Conservation (phyloP, 805 yeast genomes). For the Wickerhamiella alocasiicola region DNA sequence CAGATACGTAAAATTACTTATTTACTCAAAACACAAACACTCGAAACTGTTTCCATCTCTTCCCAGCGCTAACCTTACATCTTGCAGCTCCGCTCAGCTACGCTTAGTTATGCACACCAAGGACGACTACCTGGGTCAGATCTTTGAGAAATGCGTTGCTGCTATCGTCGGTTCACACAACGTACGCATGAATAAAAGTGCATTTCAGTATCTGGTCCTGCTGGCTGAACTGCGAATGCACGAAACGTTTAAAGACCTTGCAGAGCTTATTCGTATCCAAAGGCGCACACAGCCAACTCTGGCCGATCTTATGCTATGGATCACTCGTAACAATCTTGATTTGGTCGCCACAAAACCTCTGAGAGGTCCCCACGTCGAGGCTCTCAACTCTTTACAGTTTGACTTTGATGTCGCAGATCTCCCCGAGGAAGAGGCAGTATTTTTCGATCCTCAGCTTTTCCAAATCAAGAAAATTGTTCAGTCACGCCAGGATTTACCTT, state of each 20-base stretch:
- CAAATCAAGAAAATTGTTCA: slow-evolving; percentile 9
- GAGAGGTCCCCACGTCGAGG: slow-evolving; percentile 19
- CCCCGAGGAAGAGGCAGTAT: slow-evolving; percentile 36
- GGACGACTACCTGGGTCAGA: slow-evolving; percentile 19
- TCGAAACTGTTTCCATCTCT: no score
- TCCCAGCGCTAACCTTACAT: no score
- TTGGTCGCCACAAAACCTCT: slow-evolving; percentile 22
- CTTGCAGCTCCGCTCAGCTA: no score
- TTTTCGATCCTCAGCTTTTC: slow-evolving; percentile 34
- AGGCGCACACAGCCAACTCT: slow-evolving; percentile 27
- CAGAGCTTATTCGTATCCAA: slow-evolving; percentile 24
- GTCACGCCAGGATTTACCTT: neutral
- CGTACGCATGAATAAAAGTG: slow-evolving; percentile 14
- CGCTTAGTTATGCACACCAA: slow-evolving; percentile 5
- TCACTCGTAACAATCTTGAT: slow-evolving; percentile 24
- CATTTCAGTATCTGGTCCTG: slow-evolving; percentile 22
- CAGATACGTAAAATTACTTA: no score
- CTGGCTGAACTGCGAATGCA: slow-evolving; percentile 27
- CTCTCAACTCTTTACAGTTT: slow-evolving; percentile 21
- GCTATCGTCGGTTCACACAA: slow-evolving; percentile 18
- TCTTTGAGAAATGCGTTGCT: slow-evolving; percentile 22
- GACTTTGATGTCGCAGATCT: slow-evolving; percentile 26
- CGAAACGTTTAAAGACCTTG: slow-evolving; percentile 22
- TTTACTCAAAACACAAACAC: no score
- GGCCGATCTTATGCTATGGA: slow-evolving; percentile 25